Evolutionary conservation across 2,329 filamentous ascomycete genomes (phyloP), one percentile per base, ranked within the genome.

Genomic region (Cryphonectria parasitica): DNA sequence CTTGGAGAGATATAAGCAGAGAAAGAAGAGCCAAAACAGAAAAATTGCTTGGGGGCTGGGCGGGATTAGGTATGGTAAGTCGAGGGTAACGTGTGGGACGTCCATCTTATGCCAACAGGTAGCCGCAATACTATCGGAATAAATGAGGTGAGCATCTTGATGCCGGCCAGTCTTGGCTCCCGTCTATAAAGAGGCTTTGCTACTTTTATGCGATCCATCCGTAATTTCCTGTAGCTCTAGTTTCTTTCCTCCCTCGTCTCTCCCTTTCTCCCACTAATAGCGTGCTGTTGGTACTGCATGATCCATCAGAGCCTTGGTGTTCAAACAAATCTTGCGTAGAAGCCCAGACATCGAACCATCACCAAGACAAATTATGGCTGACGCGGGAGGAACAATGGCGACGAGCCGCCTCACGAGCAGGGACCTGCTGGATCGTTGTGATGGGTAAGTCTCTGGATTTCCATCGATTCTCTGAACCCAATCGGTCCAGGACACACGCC

Each of bases 401-500:
- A 67, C 73, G 7, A 66, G 45, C 34, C 58, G 28, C 49, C 70
- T 74, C 17, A 73, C 70, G 49, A 77, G 74, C n/a, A 64, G 75
- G 56, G 76, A 78, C 39, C 74, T 77, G 49, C 36, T 77, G 43
- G 69, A 75, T 64, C 28, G 73, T 22, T 72, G 73, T 41, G 76
- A 78, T 54, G 71, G 68, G 77, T 78, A 70, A 67, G 76, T 75
- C 10, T 34, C 36, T 11, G 13, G 43, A n/a, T 34, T 56, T 34
- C 64, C 56, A 61, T 66, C 67, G 11, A 36, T 8, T 7, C 11
- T 6, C 25, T 28, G 25, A 28, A 31, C n/a, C 31, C 39, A 28
- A 31, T 19, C 62, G 49, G 31, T 43, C 60, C 39, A 41, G 22
- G 61, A 70, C 65, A 41, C 64, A 52, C 49, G 52, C 66, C 22